Evolutionary conservation across 495 filamentous ascomycete genomes (phyloP).

Genomic region (Baudoinia panamericana): DNA sequence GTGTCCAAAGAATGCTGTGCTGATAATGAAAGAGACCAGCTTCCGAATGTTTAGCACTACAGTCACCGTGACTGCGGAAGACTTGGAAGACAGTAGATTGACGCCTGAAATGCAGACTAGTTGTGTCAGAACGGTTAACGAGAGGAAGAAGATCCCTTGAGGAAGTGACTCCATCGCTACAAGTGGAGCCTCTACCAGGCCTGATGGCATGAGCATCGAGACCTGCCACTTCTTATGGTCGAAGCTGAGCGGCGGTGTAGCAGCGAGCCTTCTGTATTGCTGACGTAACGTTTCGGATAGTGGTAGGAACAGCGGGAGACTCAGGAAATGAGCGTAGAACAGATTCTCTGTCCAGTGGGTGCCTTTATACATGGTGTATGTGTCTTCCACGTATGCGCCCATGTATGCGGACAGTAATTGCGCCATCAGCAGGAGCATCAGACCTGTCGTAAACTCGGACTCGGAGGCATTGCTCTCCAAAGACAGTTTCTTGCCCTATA

Average conservation of each 20-base stretch:
- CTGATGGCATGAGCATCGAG: no score
- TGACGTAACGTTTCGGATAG: constrained; percentile 34
- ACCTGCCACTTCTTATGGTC: no score
- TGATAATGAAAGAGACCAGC: constrained; percentile 77
- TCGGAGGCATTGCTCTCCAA: constrained; percentile 18
- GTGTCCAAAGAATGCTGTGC: constrained; percentile 90
- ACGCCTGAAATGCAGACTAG: constrained; percentile 91
- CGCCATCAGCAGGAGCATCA: constrained; percentile 72
- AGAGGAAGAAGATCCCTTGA: constrained; percentile 55
- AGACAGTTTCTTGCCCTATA: constrained; percentile 28
- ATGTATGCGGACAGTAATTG: constrained; percentile 87
- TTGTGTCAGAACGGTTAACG: constrained; percentile 79
- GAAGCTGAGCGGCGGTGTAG: constrained; percentile 31
- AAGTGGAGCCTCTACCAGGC: no score
- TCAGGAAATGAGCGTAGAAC: constrained; percentile 80
- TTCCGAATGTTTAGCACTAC: constrained; percentile 93
- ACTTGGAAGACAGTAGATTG: constrained; percentile 71
- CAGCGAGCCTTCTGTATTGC: constrained; percentile 39
- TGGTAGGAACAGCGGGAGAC: constrained; percentile 52
- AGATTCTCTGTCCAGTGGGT: constrained; percentile 96
- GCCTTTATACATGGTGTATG: constrained; percentile 70
- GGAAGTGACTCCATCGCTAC: constrained; percentile 43
- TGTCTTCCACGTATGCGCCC: constrained; percentile 84
- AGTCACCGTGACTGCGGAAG: constrained; percentile 85
- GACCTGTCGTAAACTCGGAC: constrained; percentile 54